Percentiles rank a stretch among this genome's conserved stretches.
Conservation (phyloP, 495 filamentous ascomycete genomes). For the Astrocystis sublimbata region DNA sequence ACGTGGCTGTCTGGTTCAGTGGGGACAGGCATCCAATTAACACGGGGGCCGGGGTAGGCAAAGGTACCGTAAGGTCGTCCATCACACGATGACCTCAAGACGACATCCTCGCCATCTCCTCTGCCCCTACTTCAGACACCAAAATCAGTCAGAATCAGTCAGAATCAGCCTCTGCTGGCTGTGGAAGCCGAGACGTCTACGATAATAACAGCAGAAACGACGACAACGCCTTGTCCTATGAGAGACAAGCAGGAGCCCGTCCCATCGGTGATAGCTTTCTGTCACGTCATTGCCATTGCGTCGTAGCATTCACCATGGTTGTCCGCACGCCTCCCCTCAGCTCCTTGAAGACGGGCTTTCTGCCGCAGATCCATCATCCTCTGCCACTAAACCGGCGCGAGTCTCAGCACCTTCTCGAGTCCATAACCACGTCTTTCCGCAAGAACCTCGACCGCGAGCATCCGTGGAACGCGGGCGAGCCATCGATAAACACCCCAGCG, state of each 20-base stretch:
- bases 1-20: neutral
- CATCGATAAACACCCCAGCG: conserved; percentile 20
- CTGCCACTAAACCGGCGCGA: conserved; percentile 65
- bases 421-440: conserved; percentile 76
- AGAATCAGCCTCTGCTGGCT: no score
- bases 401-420: conserved; percentile 65
- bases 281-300: conserved; percentile 3
- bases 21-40: no score
- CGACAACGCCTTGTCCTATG: neutral
- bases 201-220: no score
- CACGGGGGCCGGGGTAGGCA: neutral
- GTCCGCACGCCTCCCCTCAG: conserved; percentile 31
- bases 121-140: neutral
- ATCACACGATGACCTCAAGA: neutral
- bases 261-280: neutral
- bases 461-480: conserved; percentile 38
- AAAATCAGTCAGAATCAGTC: no score
- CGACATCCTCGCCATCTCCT: neutral
- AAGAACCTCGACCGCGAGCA: conserved; percentile 69
- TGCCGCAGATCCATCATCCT: conserved; percentile 66
- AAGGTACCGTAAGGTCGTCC: neutral
- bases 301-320: conserved; percentile 27
- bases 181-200: no score
- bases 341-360: conserved; percentile 51
- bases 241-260: neutral